A percentile compares a stretch with the other conserved stretches of the same genome.
phyloP scores from a whole-genome alignment of 2,329 filamentous ascomycete species.

The Colletotrichum tropicale region DNA sequence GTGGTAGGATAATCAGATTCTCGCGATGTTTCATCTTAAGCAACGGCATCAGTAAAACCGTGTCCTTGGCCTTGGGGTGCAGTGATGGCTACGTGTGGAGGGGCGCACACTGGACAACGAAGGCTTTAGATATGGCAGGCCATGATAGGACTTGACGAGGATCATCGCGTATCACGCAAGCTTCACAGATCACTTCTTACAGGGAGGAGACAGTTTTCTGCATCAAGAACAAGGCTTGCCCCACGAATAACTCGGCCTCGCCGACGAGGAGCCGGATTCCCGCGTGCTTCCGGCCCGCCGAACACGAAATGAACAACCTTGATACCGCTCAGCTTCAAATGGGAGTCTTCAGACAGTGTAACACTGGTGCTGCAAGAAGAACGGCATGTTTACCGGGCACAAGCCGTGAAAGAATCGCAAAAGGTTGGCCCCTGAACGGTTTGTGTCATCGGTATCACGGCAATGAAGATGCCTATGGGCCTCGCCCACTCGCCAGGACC shows the following conservation, averaged over 20 bases:
- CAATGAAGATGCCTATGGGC: not conserved
- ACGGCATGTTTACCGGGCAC: not conserved
- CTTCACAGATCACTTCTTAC: not conserved
- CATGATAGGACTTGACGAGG: not conserved
- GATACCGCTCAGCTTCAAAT: not conserved
- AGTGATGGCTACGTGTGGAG: not conserved
- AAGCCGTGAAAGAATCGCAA: not conserved
- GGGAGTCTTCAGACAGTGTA: not conserved
- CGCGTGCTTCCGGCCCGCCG: not conserved
- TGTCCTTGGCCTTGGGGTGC: not conserved
- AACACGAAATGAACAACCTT: not conserved
- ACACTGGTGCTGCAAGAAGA: not conserved
- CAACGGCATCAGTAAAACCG: not conserved
- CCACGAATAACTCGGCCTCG: not conserved
- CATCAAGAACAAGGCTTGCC: not conserved
- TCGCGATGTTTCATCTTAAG: not conserved
- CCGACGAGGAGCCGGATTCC: not conserved
- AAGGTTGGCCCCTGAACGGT: not conserved
- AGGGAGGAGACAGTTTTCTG: not conserved
- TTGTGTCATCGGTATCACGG: not conserved
- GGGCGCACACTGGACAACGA: not conserved
- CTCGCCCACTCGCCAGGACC: not conserved
- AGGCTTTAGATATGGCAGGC: no score
- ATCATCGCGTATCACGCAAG: not conserved
- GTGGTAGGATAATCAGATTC: not conserved